Base-by-base conservation (phyloP, 225 moss, liverwort and hornwort species). In the Sphagnum tenellum region DNA sequence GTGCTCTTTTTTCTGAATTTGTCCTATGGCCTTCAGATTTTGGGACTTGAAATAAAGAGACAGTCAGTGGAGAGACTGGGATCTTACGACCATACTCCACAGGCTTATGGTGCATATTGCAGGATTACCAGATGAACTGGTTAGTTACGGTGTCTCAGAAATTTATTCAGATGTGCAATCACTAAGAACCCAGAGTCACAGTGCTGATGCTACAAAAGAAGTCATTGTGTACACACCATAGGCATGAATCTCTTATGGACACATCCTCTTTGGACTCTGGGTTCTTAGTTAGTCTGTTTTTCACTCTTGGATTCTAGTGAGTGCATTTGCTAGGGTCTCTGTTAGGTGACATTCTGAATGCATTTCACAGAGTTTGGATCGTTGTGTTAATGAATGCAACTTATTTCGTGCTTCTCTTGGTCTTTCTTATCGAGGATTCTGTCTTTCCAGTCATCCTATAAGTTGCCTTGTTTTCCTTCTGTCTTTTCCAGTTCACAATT, bases 1-100 rank as follows among this genome's bases (percentile, higher is more conserved):
- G 72, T 68, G 54, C 73, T 73, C 76, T 76, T 77, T 29, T 75
- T 57, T 75, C 66, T 73, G 53, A 64, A 71, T 47, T 73, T 75
- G 77, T 72, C 71, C 60, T 73, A 55, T 72, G 70, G 71, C 61
- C 78, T 70, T 45, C 66, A 48, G 64, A 66, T 64, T 75, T 75
- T 72, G 29, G 29, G 29, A 29, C 29, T 29, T 29, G 29, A 29
- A 29, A 29, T 29, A 29, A 29, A 29, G 29, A 29, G 29, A 29
- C 29, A 29, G 29, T 29, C 29, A 29, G 29, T 29, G 29, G 29
- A 29, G 29, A 29, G 29, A 29, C 29, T 29, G 29, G 29, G 29
- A 29, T 29, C 29, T 29, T 29, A 29, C 29, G 29, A 29, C 29
- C 29, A 29, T 29, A 29, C 29, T 29, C 29, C 29, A 29, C 29